Base-by-base conservation (phyloP, 2,329 filamentous ascomycete species). In the Monosporascus sp. region DNA sequence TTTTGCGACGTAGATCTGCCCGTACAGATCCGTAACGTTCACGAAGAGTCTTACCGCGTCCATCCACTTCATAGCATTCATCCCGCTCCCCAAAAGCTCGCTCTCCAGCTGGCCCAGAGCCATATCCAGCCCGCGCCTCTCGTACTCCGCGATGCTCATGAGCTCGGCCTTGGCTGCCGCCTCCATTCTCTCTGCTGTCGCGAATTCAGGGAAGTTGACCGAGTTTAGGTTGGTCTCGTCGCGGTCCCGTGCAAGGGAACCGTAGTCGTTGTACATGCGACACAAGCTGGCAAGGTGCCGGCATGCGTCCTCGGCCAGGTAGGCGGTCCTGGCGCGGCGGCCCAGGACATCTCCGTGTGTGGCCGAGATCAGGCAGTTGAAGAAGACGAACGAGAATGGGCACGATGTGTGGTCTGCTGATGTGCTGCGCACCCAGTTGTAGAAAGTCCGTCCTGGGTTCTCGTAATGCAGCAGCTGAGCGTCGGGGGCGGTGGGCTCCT, bases 381-480 rank as follows among this genome's bases (percentile, higher is more conserved):
- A 56, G 27, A 58, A 55, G 6, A 54, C 46, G 41, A 55, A 58
- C 2, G 54, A 43, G 17, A 51, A 57, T 2, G 51, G 57, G 15
- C 54, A 57, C 0, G 54, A 58, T 5, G 56, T 54, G 20, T 58
- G 49, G 5, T 56, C 56, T 1, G 54, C 41, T 1, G 56, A 56
- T 1, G 48, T 54, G 35, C 49, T 52, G 9, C 50, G 49, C 8
- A 58, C 56, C 54, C 50, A 58, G 7, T 39, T 43, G 39, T 54
- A 54, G 39, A 54, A 58, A 3, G 43, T 50, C 17, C 20, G 48
- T 5, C 31, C 25, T 22, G 37, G 14, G 7, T 25, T 14, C 11
- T 22, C 22, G 5, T 24, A 24, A 24, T 24, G 5, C 24, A 25
- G 24, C 24, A 25, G 24, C 3, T 25, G 24, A 25, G 22, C 22